These are phyloP conservation scores for Raphanus raphanistrum DNA, from an alignment of 345 rosid species.

Conservation along the genomic window DNA sequence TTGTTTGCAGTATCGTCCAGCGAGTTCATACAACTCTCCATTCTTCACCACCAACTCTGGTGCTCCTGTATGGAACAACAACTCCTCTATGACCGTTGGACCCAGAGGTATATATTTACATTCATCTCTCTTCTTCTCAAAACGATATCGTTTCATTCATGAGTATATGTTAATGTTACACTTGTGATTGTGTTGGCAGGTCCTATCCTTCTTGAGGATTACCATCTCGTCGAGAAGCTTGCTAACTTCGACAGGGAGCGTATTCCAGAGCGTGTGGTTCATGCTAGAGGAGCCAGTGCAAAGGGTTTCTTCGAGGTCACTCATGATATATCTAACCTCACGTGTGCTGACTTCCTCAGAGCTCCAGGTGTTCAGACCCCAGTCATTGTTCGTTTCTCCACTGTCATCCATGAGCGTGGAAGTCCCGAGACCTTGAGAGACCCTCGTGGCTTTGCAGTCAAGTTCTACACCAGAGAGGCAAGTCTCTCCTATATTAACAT, in stretches of 20 bases:
- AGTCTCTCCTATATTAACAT: background rate
- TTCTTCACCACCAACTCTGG: conserved; percentile 48
- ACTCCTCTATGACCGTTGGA: conserved; percentile 45
- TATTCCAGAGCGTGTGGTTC: conserved; percentile 94
- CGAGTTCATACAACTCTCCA: conserved; percentile 42
- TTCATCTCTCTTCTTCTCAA: background rate
- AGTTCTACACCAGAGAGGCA: conserved; percentile 94
- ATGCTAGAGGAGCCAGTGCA: conserved; percentile 94
- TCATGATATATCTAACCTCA: conserved; percentile 67
- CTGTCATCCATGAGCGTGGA: conserved; percentile 92
- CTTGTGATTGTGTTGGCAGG: conserved; percentile 43
- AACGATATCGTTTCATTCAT: background rate
- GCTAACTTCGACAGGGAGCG: conserved; percentile 84
- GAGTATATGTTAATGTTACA: background rate
- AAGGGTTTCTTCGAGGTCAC: conserved; percentile 94
- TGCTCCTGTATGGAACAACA: conserved; percentile 51
- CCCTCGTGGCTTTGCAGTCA: conserved; percentile 91
- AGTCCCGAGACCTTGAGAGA: conserved; percentile 93
- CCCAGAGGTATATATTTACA: conserved; percentile 31
- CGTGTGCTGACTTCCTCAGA: conserved; percentile 87
- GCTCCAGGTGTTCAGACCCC: conserved; percentile 94
- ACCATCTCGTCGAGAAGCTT: conserved; percentile 80
- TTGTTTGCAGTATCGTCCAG: conserved; percentile 38
- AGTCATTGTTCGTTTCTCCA: conserved; percentile 84
- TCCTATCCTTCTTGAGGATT: conserved; percentile 91